phyloP scores from a whole-genome alignment of 139 green algal species.

The Chlamydomonas sphaeroides region DNA sequence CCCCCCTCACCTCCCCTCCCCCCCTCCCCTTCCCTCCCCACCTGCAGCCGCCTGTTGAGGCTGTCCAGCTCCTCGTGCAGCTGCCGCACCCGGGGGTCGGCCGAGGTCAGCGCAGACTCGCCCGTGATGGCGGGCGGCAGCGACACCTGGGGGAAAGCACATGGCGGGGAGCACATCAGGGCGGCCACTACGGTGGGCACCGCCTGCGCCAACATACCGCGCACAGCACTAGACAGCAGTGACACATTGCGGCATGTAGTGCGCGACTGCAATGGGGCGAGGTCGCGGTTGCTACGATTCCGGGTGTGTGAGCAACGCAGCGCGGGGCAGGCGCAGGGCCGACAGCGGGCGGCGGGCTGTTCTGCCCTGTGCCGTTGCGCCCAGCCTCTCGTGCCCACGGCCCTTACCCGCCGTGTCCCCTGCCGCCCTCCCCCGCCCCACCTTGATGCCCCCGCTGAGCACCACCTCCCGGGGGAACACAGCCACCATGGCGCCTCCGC shows the following conservation, averaged over 20 bases:
- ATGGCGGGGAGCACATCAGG: no score
- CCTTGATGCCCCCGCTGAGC: slow-evolving; percentile 60
- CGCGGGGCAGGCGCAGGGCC: not conserved
- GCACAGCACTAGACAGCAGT: no score
- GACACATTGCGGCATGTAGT: no score
- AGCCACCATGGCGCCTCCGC: slow-evolving; percentile 41
- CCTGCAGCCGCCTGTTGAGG: slow-evolving; percentile 55
- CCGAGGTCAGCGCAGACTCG: not conserved
- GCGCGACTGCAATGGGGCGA: no score
- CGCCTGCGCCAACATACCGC: no score
- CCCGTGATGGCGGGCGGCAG: slow-evolving; percentile 58
- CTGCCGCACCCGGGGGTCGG: slow-evolving; percentile 59
- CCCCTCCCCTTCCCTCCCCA: not conserved
- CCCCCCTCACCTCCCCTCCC: not conserved
- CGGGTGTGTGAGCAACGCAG: no score
- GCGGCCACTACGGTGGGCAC: no score
- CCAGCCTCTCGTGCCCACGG: no score
- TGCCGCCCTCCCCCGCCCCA: not conserved
- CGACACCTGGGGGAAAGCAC: slow-evolving; percentile 54
- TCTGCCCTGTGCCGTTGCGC: no score
- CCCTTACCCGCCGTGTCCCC: no score
- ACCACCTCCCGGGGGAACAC: slow-evolving; percentile 64
- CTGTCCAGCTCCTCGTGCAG: slow-evolving; percentile 63
- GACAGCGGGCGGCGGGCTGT: not conserved
- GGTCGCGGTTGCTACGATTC: no score